Conservation (phyloP, 2,329 filamentous ascomycete species). For the Paecilomyces niveus region DNA sequence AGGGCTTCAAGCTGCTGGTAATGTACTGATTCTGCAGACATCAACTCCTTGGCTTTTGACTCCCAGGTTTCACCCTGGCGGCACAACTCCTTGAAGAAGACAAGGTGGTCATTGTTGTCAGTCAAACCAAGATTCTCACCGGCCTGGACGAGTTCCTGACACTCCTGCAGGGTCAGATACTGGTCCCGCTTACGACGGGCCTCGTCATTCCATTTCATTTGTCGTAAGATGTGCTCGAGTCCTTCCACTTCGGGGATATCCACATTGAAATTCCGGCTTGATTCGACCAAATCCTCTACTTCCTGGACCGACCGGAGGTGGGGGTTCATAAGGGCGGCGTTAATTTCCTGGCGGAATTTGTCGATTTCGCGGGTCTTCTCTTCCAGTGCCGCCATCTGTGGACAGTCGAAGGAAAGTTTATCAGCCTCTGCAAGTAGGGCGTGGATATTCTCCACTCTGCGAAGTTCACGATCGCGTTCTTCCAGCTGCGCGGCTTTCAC, state of each 20-base stretch:
- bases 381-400: slow-evolving; percentile 76
- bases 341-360: slow-evolving; percentile 72
- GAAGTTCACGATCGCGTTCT: slow-evolving; percentile 73
- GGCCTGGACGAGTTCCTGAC: slow-evolving; percentile 69
- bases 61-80: slow-evolving; percentile 81
- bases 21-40: slow-evolving; percentile 84
- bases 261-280: slow-evolving; percentile 81
- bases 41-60: slow-evolving; percentile 82
- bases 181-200: slow-evolving; percentile 60
- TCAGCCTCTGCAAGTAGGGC: slow-evolving; percentile 78
- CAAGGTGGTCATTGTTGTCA: slow-evolving; percentile 71
- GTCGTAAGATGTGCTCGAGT: slow-evolving; percentile 71
- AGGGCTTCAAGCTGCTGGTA: slow-evolving; percentile 92
- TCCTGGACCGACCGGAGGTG: slow-evolving; percentile 58
- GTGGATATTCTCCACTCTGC: slow-evolving; percentile 82
- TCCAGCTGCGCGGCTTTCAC: slow-evolving; percentile 75
- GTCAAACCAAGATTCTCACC: slow-evolving; percentile 72
- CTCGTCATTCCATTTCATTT: slow-evolving; percentile 81
- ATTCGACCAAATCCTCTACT: slow-evolving; percentile 87
- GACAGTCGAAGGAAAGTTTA: slow-evolving; percentile 84
- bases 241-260: slow-evolving; percentile 83
- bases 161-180: slow-evolving; percentile 68
- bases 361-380: slow-evolving; percentile 81
- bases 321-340: slow-evolving; percentile 61
- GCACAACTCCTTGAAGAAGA: slow-evolving; percentile 68